Base-by-base conservation (phyloP, 116 monocot species). In the Cymodocea nodosa region DNA sequence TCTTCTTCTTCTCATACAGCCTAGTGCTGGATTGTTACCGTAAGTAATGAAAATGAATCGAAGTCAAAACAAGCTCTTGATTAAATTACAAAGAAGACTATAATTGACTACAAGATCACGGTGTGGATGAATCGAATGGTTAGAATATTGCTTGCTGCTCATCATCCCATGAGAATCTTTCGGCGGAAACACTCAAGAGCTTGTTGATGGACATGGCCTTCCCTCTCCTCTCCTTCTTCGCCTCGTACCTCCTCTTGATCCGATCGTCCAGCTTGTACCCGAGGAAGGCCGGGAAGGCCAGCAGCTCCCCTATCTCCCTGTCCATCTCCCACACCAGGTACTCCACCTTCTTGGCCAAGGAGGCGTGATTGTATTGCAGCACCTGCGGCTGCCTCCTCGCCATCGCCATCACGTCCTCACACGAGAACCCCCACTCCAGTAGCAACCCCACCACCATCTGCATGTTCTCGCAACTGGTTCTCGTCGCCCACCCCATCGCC, bases 341-440 rank as follows among this genome's bases (percentile, higher is more conserved):
- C 56, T 85, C 80, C 75, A 89, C 61, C 74, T 89, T 89, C 85
- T 85, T 76, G 72, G 72, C 78, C 80, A 89, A 34, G 0, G 82
- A 82, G 51, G 59, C 59, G 62, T 70, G 52, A 52, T 70, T 85
- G 64, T 89, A 80, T 70, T 89, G 89, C 73, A 89, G 76, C 35
- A 89, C 67, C 82, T 89, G 89, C n/a, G 85, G 89, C 59, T 89
- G 89, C 71, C 78, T 85, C 78, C 62, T 80, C 74, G 83, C 81
- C 85, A 89, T 89, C 7, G 62, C 64, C 76, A 85, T 67, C 76
- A 89, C 50, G 18, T 80, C 85, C 64, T 80, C 83, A 39, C 59
- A 70, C 3, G 78, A 78, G 52, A 89, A 71, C 6, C 85, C 85
- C 52, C 76, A 73, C 63, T 72, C 69, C 52, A 89, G 64, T 19